A percentile compares a stretch with the other conserved stretches of the same genome.
phyloP scores from a whole-genome alignment of 2,329 filamentous ascomycete genomes.

The Beauveria bassiana region DNA sequence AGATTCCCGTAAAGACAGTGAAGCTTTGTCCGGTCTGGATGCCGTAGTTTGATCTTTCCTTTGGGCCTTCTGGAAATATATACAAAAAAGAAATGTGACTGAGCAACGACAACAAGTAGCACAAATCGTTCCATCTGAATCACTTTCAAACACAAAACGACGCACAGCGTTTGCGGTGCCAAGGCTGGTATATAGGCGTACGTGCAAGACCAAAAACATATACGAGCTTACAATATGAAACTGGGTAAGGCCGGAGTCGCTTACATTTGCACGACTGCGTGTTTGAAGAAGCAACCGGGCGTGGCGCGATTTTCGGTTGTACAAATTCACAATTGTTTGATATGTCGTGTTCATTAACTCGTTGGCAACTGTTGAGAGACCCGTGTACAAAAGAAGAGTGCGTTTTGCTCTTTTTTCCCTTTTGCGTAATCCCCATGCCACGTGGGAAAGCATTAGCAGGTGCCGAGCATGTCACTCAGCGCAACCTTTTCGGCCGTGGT shows the following conservation, averaged over 20 bases:
- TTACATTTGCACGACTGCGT: neutral
- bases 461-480: constrained; percentile 55
- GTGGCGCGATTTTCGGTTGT: neutral
- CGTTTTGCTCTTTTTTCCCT: neutral
- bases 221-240: neutral
- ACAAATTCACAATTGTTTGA: constrained; percentile 11
- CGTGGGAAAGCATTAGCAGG: constrained; percentile 35
- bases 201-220: neutral
- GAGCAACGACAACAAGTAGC: neutral
- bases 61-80: neutral
- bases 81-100: neutral
- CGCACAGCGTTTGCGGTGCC: neutral
- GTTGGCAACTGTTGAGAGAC: neutral
- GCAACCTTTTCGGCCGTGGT: constrained; percentile 66
- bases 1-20: neutral
- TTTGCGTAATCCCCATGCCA: too few relatives aligned
- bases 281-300: neutral
- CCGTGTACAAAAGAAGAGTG: neutral
- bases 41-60: neutral
- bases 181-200: neutral
- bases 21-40: neutral
- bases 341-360: neutral
- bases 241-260: neutral
- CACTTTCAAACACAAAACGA: constrained; percentile 1
- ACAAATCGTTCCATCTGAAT: neutral